Percentiles rank a stretch among this genome's conserved stretches.
Conservation (phyloP, 257 asterid genomes). For the Parsonsia alboflavescens region DNA sequence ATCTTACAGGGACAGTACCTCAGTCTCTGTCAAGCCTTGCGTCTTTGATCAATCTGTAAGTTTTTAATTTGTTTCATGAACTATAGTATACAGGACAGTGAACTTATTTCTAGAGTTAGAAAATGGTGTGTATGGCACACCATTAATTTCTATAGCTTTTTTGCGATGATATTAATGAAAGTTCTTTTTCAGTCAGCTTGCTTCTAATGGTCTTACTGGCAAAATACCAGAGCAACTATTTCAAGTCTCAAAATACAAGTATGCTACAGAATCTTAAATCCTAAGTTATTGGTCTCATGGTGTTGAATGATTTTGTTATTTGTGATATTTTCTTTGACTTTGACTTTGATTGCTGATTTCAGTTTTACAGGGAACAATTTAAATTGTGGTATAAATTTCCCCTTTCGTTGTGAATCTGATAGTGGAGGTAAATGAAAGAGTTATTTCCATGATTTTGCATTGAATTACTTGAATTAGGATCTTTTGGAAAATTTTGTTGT, state of each 20-base stretch:
- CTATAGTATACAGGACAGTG: neutral
- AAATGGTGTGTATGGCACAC: neutral
- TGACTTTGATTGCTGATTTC: constrained; percentile 22
- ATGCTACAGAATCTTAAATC: constrained; percentile 16
- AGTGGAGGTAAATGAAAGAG: constrained; percentile 50
- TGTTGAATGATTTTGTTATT: neutral
- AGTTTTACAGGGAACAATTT: constrained; percentile 89
- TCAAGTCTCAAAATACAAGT: constrained; percentile 73
- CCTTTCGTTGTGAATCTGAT: constrained; percentile 48
- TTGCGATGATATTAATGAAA: constrained; percentile 15
- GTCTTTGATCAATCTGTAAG: constrained; percentile 61
- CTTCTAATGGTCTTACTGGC: constrained; percentile 69
- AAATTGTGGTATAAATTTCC: constrained; percentile 56
- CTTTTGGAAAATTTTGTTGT: neutral
- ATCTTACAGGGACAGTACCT: constrained; percentile 72
- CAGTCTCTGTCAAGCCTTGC: constrained; percentile 64
- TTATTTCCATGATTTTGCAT: neutral
- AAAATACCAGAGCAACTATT: constrained; percentile 63
- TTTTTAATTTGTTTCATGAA: constrained; percentile 9
- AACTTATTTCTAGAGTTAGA: neutral
- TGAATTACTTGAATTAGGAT: neutral
- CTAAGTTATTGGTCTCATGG: neutral
- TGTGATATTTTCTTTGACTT: constrained; percentile 11
- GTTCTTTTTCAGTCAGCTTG: constrained; percentile 66
- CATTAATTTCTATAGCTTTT: neutral